phyloP scores from a whole-genome alignment of 176 grass and related monocot species.

The Paspalum vaginatum region DNA sequence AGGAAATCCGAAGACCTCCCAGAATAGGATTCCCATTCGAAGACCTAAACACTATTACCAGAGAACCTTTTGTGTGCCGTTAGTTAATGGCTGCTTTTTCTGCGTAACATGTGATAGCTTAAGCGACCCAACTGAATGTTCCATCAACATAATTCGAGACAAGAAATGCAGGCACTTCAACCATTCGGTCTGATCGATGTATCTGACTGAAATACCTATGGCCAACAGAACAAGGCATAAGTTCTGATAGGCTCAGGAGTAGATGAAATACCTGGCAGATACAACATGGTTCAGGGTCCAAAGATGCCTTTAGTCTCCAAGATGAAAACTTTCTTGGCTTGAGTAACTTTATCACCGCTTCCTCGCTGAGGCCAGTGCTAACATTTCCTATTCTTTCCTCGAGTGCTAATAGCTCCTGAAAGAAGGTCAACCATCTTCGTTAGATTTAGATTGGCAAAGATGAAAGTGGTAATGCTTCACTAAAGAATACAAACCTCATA shows the following conservation, averaged over 20 bases:
- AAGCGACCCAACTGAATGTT: not conserved
- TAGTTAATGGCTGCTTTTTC: not conserved
- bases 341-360: slow-evolving; percentile 48
- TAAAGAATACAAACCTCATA: slow-evolving; percentile 63
- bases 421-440: slow-evolving; percentile 23
- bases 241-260: slow-evolving; percentile 5
- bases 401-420: slow-evolving; percentile 69
- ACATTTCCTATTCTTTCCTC: slow-evolving; percentile 86
- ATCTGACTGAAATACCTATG: not conserved
- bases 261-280: slow-evolving; percentile 74
- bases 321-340: slow-evolving; percentile 64
- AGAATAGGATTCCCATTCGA: not conserved
- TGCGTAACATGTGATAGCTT: not conserved
- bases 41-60: not conserved
- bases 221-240: not conserved
- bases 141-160: not conserved
- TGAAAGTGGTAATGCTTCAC: not conserved
- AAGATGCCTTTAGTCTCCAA: slow-evolving; percentile 47
- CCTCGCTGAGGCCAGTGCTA: slow-evolving; percentile 63
- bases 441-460: slow-evolving; percentile 20
- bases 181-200: not conserved
- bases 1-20: not conserved
- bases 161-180: slow-evolving; percentile 1
- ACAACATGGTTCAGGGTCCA: slow-evolving; percentile 66
- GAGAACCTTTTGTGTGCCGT: not conserved